Evolutionary conservation across 768 basidiomycete genomes (phyloP), one percentile per base, ranked within the genome.

Genomic region (Rossbeevera mucosa): DNA sequence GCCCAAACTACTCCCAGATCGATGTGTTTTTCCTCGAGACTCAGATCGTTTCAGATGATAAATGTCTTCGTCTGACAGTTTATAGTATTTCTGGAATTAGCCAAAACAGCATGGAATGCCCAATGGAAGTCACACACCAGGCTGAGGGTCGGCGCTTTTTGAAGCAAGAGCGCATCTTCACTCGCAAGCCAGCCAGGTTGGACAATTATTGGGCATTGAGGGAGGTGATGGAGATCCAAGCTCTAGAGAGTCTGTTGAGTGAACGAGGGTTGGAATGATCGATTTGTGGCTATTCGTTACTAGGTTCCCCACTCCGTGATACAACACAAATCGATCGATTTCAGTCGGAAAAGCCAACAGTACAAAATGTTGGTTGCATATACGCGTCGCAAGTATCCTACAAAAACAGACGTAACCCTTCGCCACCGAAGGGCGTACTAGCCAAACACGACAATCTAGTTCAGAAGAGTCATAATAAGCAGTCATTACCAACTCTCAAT

Each of bases 1-100:
- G 94, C 1, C 71, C 68, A 2, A 85, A 86, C 61, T 90, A 89
- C 65, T 89, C 89, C n/a, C 86, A 90, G 58, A 88, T 84, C 22
- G 90, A 90, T 88, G 50, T 57, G 78, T 65, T n/a, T 12, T 22
- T 2, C 14, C 6, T 2, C 24, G 5, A 7, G 5, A 8, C 8
- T 2, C 0, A 8, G 18, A 28, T 48, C 38, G n/a, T 25, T 21
- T n/a, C 8, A 41, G 36, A 46, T 3, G 25, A 33, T 13, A 16
- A 16, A 46, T 25, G 38, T 20, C 22, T 51, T 20, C 16, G 29
- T 55, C 22, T 14, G 2, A 30, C 44, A 88, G 13, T 74, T 89
- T n/a, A n/a, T n/a, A n/a, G 71, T 89, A 92, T 66, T 69, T 82
- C 64, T 91, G 18, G 89, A 91, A 62, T 68, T 89, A 62, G 78